A percentile compares a stretch with the other conserved stretches of the same genome.
phyloP scores from a whole-genome alignment of 1,284 basidiomycete genomes.

The Pisolithus thermaeus region DNA sequence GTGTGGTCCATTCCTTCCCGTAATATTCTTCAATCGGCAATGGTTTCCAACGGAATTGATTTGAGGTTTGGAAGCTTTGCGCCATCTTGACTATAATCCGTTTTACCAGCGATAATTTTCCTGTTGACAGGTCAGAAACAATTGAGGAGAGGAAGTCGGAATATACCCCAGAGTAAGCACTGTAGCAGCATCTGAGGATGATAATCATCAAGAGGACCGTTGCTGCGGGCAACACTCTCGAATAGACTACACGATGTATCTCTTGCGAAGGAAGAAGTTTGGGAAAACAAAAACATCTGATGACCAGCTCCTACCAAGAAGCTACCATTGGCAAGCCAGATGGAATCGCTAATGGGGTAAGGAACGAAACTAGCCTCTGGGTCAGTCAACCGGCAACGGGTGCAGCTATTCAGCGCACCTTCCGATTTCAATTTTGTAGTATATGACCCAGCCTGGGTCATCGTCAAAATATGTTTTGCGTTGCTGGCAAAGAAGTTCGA shows the following conservation, averaged over 20 bases:
- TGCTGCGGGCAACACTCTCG: slow-evolving; percentile 74
- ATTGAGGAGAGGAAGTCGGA: neutral
- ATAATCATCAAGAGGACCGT: slow-evolving; percentile 83
- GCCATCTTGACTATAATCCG: slow-evolving; percentile 69
- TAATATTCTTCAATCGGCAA: slow-evolving; percentile 56
- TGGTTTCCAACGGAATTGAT: slow-evolving; percentile 34
- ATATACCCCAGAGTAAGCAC: slow-evolving; percentile 80
- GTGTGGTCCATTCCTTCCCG: slow-evolving; percentile 23
- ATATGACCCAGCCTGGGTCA: slow-evolving; percentile 73
- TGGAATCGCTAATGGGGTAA: slow-evolving; percentile 76
- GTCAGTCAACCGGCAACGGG: slow-evolving; percentile 1
- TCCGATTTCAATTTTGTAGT: slow-evolving; percentile 65
- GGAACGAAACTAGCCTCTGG: slow-evolving; percentile 55
- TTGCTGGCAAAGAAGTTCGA: slow-evolving; percentile 84
- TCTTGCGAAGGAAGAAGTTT: slow-evolving; percentile 26
- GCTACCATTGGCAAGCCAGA: slow-evolving; percentile 80
- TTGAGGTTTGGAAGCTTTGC: slow-evolving; percentile 29
- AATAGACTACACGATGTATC: slow-evolving; percentile 53
- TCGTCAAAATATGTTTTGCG: slow-evolving; percentile 85
- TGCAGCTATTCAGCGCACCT: slow-evolving; percentile 37
- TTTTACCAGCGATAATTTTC: slow-evolving; percentile 80
- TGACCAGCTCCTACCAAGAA: slow-evolving; percentile 73
- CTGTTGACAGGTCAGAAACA: slow-evolving; percentile 33
- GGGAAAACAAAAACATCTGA: slow-evolving; percentile 70
- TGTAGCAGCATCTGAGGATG: slow-evolving; percentile 92